Conservation (phyloP, 805 yeast species). For the Komagataella mondaviorum region DNA sequence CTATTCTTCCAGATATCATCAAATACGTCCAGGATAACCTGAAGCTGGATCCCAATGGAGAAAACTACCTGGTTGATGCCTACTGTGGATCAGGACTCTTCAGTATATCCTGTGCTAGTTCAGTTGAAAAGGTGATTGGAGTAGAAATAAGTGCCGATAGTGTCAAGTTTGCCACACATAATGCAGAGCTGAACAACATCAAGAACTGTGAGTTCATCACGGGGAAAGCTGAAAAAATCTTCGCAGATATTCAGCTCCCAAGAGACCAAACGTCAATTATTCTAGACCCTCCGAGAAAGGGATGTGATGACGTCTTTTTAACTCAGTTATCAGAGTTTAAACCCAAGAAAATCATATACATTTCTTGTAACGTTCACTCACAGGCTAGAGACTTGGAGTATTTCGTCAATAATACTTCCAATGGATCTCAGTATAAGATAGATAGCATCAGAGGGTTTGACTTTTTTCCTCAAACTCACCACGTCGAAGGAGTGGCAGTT, state of each 20-base stretch:
- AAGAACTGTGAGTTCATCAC: constrained; percentile 72
- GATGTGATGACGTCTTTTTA: constrained; percentile 82
- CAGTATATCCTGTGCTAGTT: constrained; percentile 70
- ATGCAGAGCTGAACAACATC: constrained; percentile 66
- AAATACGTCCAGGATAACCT: constrained; percentile 67
- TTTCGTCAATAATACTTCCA: constrained; percentile 52
- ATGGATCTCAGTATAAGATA: constrained; percentile 51
- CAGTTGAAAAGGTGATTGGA: constrained; percentile 79
- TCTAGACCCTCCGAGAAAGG: constrained; percentile 95
- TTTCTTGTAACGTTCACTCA: constrained; percentile 94
- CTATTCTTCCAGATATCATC: constrained; percentile 76
- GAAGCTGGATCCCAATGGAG: constrained; percentile 25
- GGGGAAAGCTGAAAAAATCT: constrained; percentile 88
- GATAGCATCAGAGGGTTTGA: constrained; percentile 90
- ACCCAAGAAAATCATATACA: constrained; percentile 85
- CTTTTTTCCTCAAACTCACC: constrained; percentile 37
- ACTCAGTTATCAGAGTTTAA: constrained; percentile 72
- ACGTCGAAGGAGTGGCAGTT: constrained; percentile 26
- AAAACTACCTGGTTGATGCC: constrained; percentile 64
- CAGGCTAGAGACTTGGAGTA: constrained; percentile 91
- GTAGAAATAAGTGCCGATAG: constrained; percentile 91
- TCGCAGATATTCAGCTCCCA: constrained; percentile 67
- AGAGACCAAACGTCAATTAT: constrained; percentile 72
- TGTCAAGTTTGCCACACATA: constrained; percentile 73
- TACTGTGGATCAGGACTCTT: constrained; percentile 95